Conservation (phyloP, 805 yeast genomes). For the Schwanniomyces yamadae region DNA sequence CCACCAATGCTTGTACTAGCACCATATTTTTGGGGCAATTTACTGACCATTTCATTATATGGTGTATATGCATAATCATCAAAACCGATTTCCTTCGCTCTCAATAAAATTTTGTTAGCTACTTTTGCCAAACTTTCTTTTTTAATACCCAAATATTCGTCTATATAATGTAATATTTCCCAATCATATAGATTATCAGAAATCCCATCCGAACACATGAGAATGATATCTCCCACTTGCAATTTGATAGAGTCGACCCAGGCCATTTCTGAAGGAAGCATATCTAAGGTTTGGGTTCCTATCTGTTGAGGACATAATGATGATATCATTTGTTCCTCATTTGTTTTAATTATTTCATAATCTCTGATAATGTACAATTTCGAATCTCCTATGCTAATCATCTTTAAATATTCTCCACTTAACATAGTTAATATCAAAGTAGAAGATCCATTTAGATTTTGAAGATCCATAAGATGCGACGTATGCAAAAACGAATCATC, state of each 20-base stretch:
- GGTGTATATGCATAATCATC: slow-evolving; percentile 55
- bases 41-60: slow-evolving; percentile 50
- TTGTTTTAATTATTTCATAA: slow-evolving; percentile 41
- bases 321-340: slow-evolving; percentile 47
- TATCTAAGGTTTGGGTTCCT: slow-evolving; percentile 47
- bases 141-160: slow-evolving; percentile 26
- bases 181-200: slow-evolving; percentile 51
- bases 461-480: slow-evolving; percentile 50
- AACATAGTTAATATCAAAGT: slow-evolving; percentile 50
- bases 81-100: slow-evolving; percentile 49
- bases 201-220: slow-evolving; percentile 54
- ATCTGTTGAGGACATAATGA: slow-evolving; percentile 53
- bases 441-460: slow-evolving; percentile 47
- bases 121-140: slow-evolving; percentile 36
- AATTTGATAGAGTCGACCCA: slow-evolving; percentile 43
- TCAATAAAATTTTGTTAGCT: slow-evolving; percentile 39
- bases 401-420: slow-evolving; percentile 44
- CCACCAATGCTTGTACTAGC: slow-evolving; percentile 46
- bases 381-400: slow-evolving; percentile 54
- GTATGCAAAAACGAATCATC: slow-evolving; percentile 51
- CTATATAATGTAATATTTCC: slow-evolving; percentile 42
- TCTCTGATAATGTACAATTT: slow-evolving; percentile 48
- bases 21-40: slow-evolving; percentile 34
- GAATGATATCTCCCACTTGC: slow-evolving; percentile 40
- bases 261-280: slow-evolving; percentile 48